Evolutionary conservation across 2,329 filamentous ascomycete genomes (phyloP).

Genomic region (Aspergillus uvarum): DNA sequence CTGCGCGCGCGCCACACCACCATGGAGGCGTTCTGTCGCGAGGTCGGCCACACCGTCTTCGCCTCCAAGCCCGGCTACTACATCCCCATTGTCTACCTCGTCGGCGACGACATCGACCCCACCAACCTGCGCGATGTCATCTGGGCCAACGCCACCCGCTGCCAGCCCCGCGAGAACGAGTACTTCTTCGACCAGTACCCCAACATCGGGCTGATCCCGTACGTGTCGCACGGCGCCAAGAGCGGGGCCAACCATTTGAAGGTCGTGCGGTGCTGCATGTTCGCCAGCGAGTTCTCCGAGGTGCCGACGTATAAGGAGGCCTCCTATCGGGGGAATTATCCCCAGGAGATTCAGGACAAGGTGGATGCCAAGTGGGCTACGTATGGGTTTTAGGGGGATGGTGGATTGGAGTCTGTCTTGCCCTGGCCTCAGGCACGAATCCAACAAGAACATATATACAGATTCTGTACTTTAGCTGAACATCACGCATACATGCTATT

Average conservation of each 20-base stretch:
- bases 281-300: not conserved
- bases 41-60: slow-evolving; percentile 46
- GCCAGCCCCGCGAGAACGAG: slow-evolving; percentile 48
- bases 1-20: slow-evolving; percentile 57
- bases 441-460: too few relatives aligned
- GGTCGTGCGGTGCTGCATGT: not conserved
- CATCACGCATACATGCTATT: too few relatives aligned
- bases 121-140: slow-evolving; percentile 49
- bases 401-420: not conserved
- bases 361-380: not conserved
- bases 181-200: slow-evolving; percentile 47
- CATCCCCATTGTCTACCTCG: slow-evolving; percentile 46
- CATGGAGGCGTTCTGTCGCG: slow-evolving; percentile 38
- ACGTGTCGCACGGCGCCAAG: slow-evolving; percentile 45
- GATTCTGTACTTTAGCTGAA: too few relatives aligned
- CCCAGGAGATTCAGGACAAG: not conserved
- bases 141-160: slow-evolving; percentile 52
- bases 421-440: too few relatives aligned
- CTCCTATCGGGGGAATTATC: not conserved
- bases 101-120: slow-evolving; percentile 53
- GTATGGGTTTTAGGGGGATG: not conserved
- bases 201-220: slow-evolving; percentile 49
- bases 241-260: not conserved
- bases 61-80: slow-evolving; percentile 44
- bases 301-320: not conserved